Evolutionary conservation across 2,329 filamentous ascomycete genomes (phyloP).

Genomic region (Elsinoe australis): DNA sequence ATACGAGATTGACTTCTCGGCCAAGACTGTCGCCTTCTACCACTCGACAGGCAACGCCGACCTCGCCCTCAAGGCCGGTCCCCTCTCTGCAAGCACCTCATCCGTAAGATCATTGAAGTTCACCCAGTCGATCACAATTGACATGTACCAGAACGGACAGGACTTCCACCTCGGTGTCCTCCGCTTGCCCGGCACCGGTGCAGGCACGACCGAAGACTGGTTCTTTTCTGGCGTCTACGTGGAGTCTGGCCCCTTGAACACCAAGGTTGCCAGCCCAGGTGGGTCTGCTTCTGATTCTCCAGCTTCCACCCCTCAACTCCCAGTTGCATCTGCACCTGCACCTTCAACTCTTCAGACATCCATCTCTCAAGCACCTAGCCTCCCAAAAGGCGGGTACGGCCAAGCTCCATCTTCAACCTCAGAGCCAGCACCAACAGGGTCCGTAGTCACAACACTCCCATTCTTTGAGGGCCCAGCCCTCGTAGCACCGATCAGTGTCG

Average conservation of each 20-base stretch:
- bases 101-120: constrained; percentile 5
- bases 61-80: constrained; percentile 51
- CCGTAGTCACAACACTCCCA: neutral
- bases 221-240: constrained; percentile 66
- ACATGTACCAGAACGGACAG: constrained; percentile 52
- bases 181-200: constrained; percentile 50
- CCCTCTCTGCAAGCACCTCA: constrained; percentile 51
- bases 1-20: constrained; percentile 63
- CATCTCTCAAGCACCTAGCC: neutral
- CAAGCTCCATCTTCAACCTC: neutral
- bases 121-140: constrained; percentile 1
- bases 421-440: neutral
- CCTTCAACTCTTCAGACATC: neutral
- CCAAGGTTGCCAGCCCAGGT: constrained; percentile 7
- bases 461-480: neutral
- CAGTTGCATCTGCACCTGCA: neutral
- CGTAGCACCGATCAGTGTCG: neutral
- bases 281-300: neutral
- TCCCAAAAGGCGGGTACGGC: neutral
- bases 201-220: constrained; percentile 54
- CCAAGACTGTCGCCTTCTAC: constrained; percentile 58
- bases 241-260: constrained; percentile 46
- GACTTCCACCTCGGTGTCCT: constrained; percentile 69
- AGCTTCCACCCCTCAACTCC: neutral
- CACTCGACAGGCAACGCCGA: constrained; percentile 56